Evolutionary conservation across 2,329 filamentous ascomycete species (phyloP).

Genomic region (Coleophoma eucalyptorum): DNA sequence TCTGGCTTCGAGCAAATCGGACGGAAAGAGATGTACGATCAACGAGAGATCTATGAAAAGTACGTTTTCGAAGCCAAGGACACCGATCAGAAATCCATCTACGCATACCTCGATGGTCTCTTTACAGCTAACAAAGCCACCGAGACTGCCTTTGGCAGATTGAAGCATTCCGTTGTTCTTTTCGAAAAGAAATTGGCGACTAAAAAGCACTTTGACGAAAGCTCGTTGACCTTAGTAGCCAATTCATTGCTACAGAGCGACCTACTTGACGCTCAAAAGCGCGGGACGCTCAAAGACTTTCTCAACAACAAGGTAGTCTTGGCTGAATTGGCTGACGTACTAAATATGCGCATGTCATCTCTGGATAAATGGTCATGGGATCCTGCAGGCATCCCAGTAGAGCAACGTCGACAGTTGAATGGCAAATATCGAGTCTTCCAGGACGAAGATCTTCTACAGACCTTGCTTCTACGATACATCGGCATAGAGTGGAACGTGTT

Average conservation of each 20-base stretch:
- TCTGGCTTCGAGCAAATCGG: slow-evolving; percentile 41
- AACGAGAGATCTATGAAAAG: slow-evolving; percentile 49
- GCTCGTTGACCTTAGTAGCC: slow-evolving; percentile 39
- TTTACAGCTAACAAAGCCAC: slow-evolving; percentile 37
- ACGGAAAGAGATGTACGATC: slow-evolving; percentile 48
- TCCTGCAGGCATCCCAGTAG: slow-evolving; percentile 36
- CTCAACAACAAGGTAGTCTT: slow-evolving; percentile 42
- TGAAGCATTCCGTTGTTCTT: slow-evolving; percentile 32
- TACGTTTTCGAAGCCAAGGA: slow-evolving; percentile 45
- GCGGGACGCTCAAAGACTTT: slow-evolving; percentile 43
- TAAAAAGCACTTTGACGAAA: slow-evolving; percentile 32
- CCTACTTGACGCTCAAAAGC: slow-evolving; percentile 46
- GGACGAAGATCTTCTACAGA: slow-evolving; percentile 53
- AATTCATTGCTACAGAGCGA: slow-evolving; percentile 44
- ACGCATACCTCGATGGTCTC: slow-evolving; percentile 43
- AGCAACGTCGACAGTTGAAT: slow-evolving; percentile 49
- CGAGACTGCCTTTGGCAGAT: slow-evolving; percentile 34
- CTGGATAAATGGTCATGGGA: slow-evolving; percentile 49
- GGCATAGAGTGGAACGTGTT: slow-evolving; percentile 44
- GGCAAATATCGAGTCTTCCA: slow-evolving; percentile 56
- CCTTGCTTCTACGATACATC: slow-evolving; percentile 48
- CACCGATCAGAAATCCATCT: slow-evolving; percentile 39
- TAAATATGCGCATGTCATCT: slow-evolving; percentile 50
- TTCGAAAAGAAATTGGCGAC: slow-evolving; percentile 25
- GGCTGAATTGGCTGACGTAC: slow-evolving; percentile 49